Evolutionary conservation across 257 asterid genomes (phyloP).

Genomic region (Nicotiana attenuata): DNA sequence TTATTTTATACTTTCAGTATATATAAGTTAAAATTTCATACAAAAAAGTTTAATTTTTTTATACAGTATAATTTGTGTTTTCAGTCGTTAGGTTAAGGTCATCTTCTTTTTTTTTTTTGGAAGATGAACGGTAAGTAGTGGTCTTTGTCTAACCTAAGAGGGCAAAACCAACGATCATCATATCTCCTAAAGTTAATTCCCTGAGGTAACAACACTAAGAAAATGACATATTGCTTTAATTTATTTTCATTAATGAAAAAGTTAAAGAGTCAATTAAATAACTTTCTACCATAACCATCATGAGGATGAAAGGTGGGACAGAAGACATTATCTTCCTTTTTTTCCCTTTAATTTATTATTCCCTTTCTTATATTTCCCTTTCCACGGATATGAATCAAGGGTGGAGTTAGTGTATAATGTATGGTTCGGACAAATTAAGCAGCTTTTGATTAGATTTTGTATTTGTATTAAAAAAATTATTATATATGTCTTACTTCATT

Average conservation of each 20-base stretch:
- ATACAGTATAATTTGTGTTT: no score
- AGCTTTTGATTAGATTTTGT: no score
- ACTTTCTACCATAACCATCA: neutral
- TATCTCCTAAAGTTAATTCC: neutral
- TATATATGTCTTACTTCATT: no score
- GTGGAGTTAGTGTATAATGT: neutral
- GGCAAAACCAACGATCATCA: neutral
- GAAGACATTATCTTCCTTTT: neutral
- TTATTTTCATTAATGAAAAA: neutral
- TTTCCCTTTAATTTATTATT: neutral
- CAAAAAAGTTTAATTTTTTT: no score
- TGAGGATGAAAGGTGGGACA: neutral
- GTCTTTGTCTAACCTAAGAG: no score
- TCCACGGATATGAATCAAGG: neutral
- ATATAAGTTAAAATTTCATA: no score
- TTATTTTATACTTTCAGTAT: no score
- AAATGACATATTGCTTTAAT: neutral
- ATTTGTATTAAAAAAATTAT: no score
- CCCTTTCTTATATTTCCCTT: neutral
- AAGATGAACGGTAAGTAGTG: no score
- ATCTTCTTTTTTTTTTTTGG: no score
- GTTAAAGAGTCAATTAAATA: conserved; percentile 4
- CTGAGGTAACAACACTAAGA: neutral
- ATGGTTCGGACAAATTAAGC: no score
- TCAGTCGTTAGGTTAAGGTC: no score